These are phyloP conservation scores for Fusarium hainanense DNA, from an alignment of 2,329 filamentous ascomycete genomes.

Conservation along the genomic window DNA sequence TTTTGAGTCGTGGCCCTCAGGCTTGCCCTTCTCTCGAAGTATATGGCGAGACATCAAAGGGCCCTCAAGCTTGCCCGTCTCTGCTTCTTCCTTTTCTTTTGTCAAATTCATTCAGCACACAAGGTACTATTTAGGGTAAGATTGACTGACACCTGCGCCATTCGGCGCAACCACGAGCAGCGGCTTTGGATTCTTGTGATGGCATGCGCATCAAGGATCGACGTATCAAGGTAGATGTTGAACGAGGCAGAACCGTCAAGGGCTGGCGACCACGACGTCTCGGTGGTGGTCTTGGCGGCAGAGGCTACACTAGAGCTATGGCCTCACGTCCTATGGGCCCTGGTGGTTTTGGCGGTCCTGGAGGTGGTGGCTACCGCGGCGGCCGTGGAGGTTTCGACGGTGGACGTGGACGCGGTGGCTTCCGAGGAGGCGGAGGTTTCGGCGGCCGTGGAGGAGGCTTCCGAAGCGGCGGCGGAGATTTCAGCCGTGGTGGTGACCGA, in stretches of 20 bases:
- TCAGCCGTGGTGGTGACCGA: conserved; percentile 53
- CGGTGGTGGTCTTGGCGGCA: conserved; percentile 90
- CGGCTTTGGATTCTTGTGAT: conserved; percentile 87
- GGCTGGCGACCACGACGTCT: conserved; percentile 93
- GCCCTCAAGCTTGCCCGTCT: conserved; percentile 70
- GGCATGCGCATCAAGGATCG: conserved; percentile 93
- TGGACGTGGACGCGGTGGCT: conserved; percentile 57
- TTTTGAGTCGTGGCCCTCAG: conserved; percentile 56
- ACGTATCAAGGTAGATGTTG: conserved; percentile 93
- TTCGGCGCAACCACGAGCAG: conserved; percentile 73
- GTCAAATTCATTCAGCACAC: conserved; percentile 37
- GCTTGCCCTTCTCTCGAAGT: conserved; percentile 54
- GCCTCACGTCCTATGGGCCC: conserved; percentile 76
- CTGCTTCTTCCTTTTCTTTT: conserved; percentile 47
- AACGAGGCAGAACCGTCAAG: conserved; percentile 92
- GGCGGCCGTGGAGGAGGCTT: conserved; percentile 68
- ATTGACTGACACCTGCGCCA: conserved; percentile 74
- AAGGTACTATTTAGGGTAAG: conserved; percentile 62
- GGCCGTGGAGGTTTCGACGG: conserved; percentile 61
- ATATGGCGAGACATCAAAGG: conserved; percentile 60
- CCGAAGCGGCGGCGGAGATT: conserved; percentile 59
- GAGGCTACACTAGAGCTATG: conserved; percentile 88
- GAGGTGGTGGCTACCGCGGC: conserved; percentile 62
- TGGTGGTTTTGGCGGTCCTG: conserved; percentile 67
- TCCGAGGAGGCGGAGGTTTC: conserved; percentile 60